Conservation (phyloP, 1,139 yeast genomes). For the Suhomyces terraborum region DNA sequence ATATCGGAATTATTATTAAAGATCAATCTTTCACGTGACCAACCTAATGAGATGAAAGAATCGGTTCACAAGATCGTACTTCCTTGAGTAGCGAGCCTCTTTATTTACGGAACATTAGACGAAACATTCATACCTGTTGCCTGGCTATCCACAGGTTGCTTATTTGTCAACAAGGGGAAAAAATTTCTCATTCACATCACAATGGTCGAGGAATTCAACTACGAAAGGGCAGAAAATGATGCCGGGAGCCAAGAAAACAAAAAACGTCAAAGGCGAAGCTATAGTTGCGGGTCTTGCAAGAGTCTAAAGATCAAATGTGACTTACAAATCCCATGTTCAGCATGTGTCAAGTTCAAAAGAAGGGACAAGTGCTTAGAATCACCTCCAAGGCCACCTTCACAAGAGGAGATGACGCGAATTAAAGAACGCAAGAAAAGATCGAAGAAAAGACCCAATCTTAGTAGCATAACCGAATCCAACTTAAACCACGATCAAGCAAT, state of each 20-base stretch:
- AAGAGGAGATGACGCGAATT: constrained; percentile 24
- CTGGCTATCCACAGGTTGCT: too few species aligned
- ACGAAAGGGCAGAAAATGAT: neutral
- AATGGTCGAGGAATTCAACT: constrained; percentile 5
- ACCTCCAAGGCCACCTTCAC: constrained; percentile 53
- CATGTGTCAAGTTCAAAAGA: constrained; percentile 49
- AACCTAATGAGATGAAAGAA: neutral
- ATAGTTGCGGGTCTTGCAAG: constrained; percentile 61
- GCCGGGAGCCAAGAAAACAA: constrained; percentile 12
- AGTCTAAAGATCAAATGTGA: constrained; percentile 56
- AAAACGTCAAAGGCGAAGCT: constrained; percentile 48
- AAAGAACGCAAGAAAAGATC: constrained; percentile 20
- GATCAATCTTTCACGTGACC: neutral
- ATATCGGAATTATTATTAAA: neutral
- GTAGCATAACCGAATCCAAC: constrained; percentile 2
- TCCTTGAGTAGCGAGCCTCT: neutral
- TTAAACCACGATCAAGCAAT: neutral
- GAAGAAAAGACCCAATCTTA: constrained; percentile 12
- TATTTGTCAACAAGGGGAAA: too few species aligned
- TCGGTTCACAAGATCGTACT: neutral
- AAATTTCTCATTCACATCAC: neutral
- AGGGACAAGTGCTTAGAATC: constrained; percentile 37
- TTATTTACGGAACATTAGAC: neutral
- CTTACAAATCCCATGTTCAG: constrained; percentile 49
- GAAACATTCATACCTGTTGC: too few species aligned